Evolutionary conservation across 2,329 filamentous ascomycete species (phyloP).

Genomic region (Microascus cirrosus): DNA sequence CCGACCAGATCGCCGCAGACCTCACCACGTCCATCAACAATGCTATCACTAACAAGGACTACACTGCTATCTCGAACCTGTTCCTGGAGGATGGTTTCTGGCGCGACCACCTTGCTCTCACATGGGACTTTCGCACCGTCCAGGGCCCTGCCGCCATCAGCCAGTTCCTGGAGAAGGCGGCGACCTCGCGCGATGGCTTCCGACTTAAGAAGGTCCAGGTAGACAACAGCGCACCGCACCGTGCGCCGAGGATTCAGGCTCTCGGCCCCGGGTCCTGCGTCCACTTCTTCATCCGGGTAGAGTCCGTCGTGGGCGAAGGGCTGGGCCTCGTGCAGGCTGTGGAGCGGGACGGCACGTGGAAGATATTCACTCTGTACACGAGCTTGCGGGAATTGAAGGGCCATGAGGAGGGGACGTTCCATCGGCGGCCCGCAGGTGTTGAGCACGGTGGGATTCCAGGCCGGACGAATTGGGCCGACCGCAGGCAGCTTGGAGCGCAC

Average conservation of each 20-base stretch:
- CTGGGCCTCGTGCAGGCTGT: conserved; percentile 44
- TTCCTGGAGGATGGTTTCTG: conserved; percentile 38
- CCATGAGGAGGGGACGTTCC: conserved; percentile 35
- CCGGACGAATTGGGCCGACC: conserved; percentile 50
- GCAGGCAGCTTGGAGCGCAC: conserved; percentile 24
- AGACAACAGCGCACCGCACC: conserved; percentile 29
- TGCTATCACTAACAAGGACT: conserved; percentile 22
- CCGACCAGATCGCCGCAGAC: conserved; percentile 22
- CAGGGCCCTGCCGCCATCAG: conserved; percentile 28
- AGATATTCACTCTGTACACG: conserved; percentile 54
- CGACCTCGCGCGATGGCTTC: conserved; percentile 21
- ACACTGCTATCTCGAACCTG: conserved; percentile 20
- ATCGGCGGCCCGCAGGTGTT: conserved; percentile 41
- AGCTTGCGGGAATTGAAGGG: conserved; percentile 41
- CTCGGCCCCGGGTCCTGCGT: conserved; percentile 43
- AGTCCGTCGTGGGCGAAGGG: conserved; percentile 42
- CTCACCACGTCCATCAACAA: conserved; percentile 28
- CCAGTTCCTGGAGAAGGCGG: conserved; percentile 21
- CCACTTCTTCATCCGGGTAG: conserved; percentile 42
- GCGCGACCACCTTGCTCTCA: conserved; percentile 46
- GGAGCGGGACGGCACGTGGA: conserved; percentile 36
- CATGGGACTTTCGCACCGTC: conserved; percentile 44
- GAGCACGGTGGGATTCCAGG: conserved; percentile 39
- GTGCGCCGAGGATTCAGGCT: conserved; percentile 27
- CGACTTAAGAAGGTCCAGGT: conserved; percentile 30